Base-by-base conservation (phyloP, 2,329 filamentous ascomycete species). In the Lasiodiplodia hormozganensis region DNA sequence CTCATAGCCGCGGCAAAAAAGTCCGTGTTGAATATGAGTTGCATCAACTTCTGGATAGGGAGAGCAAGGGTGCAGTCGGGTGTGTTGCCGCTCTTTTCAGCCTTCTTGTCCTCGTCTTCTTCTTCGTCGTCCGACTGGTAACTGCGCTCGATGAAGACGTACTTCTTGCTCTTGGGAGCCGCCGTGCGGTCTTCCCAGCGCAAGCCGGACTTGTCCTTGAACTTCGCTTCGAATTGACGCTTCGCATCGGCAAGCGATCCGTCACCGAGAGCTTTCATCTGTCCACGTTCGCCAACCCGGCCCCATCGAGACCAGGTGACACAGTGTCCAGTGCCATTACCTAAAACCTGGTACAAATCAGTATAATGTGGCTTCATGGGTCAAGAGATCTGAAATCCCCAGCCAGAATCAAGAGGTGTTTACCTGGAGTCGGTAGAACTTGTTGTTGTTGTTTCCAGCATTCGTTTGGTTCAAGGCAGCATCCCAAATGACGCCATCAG, bases 381-480 rank as follows among this genome's bases (percentile, higher is more conserved):
- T 43, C 40, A 43, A 18, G 16, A 2, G 40, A 43, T 43, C 14
- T 14, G 25, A 28, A 28, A 34, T 34, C 8, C 31, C 31, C 31
- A 34, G 31, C 31, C 31, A 34, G 7, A 34, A 34, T 34, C 31
- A 34, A 34, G 8, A 36, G 34, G 16, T 31, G 5, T 65, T 74
- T 70, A 92, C 82, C 82, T 95, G 92, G 34, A 94, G 77, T 34
- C 88, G 87, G 75, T 94, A 95, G 77, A 94, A 95, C 72, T 96
- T 96, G 78, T 96, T 95, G 78, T 92, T 91, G 75, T 95, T 96
- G 57, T 85, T 79, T 0, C 83, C 81, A 0, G 91, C 83, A 72
- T 93, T 92, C 12, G 92, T 91, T 76, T 94, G 91, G 72, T 94
- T 96, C 56, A 96, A 82, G 0, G 91, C 89, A 0, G 91, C 92